These are phyloP conservation scores for Medicago arabica DNA, from an alignment of 306 rosid species.

Conservation along the genomic window DNA sequence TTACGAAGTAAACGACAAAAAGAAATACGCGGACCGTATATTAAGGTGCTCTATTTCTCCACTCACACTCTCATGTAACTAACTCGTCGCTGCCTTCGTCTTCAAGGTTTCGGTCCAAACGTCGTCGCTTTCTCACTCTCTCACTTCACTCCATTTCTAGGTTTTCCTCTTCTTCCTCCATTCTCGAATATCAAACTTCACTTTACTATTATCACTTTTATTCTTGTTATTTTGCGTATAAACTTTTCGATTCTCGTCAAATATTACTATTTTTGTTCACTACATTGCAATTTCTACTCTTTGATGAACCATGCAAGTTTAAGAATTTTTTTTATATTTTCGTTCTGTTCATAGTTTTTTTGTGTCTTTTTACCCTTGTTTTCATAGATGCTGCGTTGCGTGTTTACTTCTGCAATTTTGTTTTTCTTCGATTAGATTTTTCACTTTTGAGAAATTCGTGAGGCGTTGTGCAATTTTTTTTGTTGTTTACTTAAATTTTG, in stretches of 20 bases:
- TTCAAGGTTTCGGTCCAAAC: slow-evolving; percentile 17
- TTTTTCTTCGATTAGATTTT: too few relatives aligned
- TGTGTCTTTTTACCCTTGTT: not conserved
- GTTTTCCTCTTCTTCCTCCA: not conserved
- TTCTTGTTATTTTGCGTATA: not conserved
- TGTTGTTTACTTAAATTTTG: not conserved
- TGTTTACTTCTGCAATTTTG: not conserved
- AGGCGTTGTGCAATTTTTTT: not conserved
- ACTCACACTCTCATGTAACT: not conserved
- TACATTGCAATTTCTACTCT: slow-evolving; percentile 12
- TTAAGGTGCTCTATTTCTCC: not conserved
- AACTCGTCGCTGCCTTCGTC: slow-evolving; percentile 6
- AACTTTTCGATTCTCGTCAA: not conserved
- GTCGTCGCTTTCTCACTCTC: not conserved
- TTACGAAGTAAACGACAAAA: too few relatives aligned
- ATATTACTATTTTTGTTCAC: not conserved
- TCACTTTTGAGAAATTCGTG: not conserved
- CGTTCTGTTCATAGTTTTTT: not conserved
- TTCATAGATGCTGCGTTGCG: not conserved
- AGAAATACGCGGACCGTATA: not conserved
- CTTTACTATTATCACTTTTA: not conserved
- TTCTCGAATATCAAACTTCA: not conserved
- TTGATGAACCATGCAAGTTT: slow-evolving; percentile 7
- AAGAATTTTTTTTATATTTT: not conserved
- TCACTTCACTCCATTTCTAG: not conserved